A percentile compares a stretch with the other conserved stretches of the same genome.
Evolutionary conservation across 257 asterid species (phyloP).

Genomic region (Asclepias syriaca): DNA sequence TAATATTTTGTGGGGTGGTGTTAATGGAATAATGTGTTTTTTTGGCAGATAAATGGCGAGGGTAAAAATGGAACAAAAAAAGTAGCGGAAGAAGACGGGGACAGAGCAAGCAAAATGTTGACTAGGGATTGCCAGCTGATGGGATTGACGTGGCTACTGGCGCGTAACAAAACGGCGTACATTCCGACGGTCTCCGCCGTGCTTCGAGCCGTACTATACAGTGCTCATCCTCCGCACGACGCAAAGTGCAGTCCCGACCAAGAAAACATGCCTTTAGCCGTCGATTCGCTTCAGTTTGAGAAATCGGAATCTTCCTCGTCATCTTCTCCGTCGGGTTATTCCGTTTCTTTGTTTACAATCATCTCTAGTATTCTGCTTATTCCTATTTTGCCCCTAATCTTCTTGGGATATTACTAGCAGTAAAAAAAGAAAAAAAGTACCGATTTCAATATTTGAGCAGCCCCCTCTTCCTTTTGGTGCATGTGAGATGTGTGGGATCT

Average conservation of each 20-base stretch:
- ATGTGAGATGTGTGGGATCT: conserved; percentile 5
- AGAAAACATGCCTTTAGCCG: conserved; percentile 99
- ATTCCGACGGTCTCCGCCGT: conserved; percentile 99
- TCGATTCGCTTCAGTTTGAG: conserved; percentile 78
- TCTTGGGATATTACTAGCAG: conserved; percentile 9
- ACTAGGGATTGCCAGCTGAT: conserved; percentile 81
- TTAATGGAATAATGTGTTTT: neutral
- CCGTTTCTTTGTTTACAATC: neutral
- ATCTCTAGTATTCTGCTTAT: neutral
- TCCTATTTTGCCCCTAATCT: conserved; percentile 49
- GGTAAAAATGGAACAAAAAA: conserved; percentile 61
- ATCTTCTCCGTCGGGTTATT: conserved; percentile 13
- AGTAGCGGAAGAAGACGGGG: conserved; percentile 28
- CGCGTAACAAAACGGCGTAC: conserved; percentile 94
- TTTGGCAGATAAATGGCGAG: conserved; percentile 52
- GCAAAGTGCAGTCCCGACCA: conserved; percentile 96
- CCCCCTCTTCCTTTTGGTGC: neutral
- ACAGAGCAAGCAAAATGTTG: conserved; percentile 67
- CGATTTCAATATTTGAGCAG: neutral
- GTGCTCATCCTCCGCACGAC: conserved; percentile 77
- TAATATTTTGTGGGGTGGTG: too few species aligned
- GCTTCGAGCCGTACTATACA: conserved; percentile 90
- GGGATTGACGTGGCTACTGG: conserved; percentile 99
- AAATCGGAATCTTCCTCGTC: conserved; percentile 41
- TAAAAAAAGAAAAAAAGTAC: neutral